Evolutionary conservation across 176 grass and related monocot species (phyloP).

Genomic region (Triticum monococcum): DNA sequence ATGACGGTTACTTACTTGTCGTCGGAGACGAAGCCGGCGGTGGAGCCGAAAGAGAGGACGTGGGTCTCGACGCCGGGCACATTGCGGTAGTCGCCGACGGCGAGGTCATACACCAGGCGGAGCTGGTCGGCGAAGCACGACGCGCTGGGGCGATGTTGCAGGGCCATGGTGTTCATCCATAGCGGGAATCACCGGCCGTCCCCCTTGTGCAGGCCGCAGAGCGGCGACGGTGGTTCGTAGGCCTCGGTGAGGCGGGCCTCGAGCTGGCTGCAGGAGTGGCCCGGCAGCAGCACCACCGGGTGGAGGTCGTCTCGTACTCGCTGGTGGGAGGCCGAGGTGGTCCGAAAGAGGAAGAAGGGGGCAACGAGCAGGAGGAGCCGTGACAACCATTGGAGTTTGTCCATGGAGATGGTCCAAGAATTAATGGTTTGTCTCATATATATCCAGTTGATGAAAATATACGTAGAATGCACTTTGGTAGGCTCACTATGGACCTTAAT

Average conservation of each 20-base stretch:
- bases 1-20: no score
- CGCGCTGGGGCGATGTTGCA: neutral
- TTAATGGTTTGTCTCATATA: no score
- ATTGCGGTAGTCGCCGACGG: neutral
- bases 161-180: conserved; percentile 25
- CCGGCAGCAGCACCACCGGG: conserved; percentile 10
- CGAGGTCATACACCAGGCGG: neutral
- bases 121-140: conserved; percentile 24
- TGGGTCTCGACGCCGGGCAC: neutral
- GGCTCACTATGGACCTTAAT: no score
- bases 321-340: neutral
- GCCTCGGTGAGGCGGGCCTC: conserved; percentile 13
- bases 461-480: no score
- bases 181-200: conserved; percentile 16
- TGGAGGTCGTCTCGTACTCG: neutral
- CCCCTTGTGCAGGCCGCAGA: neutral
- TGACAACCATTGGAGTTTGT: neutral
- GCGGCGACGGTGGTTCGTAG: neutral
- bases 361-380: neutral
- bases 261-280: conserved; percentile 13
- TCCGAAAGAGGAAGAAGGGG: neutral
- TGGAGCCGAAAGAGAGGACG: conserved; percentile 19
- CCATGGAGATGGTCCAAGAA: neutral
- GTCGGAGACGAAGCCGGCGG: neutral
- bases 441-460: no score